These are phyloP conservation scores for Colletotrichum salicis DNA, from an alignment of 2,329 filamentous ascomycete genomes.

Conservation along the genomic window DNA sequence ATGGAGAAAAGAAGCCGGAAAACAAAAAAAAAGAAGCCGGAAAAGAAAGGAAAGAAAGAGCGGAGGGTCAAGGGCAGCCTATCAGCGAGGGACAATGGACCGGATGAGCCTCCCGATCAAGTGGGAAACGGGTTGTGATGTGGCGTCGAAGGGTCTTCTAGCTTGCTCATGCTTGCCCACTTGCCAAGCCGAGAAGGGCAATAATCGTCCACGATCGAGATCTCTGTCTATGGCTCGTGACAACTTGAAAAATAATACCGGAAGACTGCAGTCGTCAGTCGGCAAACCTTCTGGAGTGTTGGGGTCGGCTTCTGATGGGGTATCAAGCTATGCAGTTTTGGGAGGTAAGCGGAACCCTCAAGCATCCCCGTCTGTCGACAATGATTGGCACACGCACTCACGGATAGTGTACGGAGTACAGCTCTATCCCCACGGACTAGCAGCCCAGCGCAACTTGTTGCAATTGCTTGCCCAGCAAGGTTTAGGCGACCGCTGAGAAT, in stretches of 20 bases:
- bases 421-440: too few species aligned
- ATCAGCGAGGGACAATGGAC: not conserved
- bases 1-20: not conserved
- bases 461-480: too few species aligned
- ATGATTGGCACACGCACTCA: not conserved
- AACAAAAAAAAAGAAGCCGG: not conserved
- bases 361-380: not conserved
- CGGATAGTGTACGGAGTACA: not conserved
- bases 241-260: not conserved
- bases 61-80: not conserved
- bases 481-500: too few species aligned
- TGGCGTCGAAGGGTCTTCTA: conserved; percentile 25
- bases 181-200: conserved; percentile 26
- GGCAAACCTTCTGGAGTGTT: not conserved
- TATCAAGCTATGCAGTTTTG: not conserved
- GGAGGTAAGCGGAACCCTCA: not conserved
- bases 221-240: conserved; percentile 29
- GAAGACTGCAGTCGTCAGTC: not conserved
- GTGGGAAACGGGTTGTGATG: conserved; percentile 16
- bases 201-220: conserved; percentile 31
- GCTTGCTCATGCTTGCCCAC: conserved; percentile 19
- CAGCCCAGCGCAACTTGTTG: too few species aligned
- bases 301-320: not conserved
- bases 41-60: not conserved
- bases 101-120: conserved; percentile 14